A percentile compares a stretch with the other conserved stretches of the same genome.
These are phyloP conservation scores for Cyberlindnera xylosilytica DNA, from an alignment of 805 yeast species.

Conservation along the genomic window DNA sequence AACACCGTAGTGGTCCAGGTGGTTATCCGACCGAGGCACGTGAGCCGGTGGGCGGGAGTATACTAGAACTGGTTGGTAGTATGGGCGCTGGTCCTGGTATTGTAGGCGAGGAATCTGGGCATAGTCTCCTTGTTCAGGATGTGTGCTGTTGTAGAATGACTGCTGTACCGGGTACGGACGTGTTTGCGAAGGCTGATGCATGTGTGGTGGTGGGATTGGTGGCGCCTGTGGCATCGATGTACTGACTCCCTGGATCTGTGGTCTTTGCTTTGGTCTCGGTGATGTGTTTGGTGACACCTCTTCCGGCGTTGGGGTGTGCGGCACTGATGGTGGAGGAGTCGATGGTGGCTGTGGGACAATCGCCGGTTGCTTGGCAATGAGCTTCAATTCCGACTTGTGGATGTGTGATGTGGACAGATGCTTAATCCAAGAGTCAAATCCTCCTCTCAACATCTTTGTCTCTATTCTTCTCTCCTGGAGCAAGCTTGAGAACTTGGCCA, in stretches of 20 bases:
- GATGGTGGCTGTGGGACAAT: slow-evolving; percentile 31
- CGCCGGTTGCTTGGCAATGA: slow-evolving; percentile 27
- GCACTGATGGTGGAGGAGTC: slow-evolving; percentile 23
- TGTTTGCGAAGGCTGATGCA: not conserved
- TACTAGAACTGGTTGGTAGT: slow-evolving; percentile 1
- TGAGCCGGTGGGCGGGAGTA: slow-evolving; percentile 7
- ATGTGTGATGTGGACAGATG: slow-evolving; percentile 30
- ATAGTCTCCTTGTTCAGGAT: not conserved
- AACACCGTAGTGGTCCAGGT: not conserved
- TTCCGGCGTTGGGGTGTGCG: not conserved
- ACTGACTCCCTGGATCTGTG: not conserved
- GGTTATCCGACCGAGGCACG: slow-evolving; percentile 1
- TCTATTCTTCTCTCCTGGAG: slow-evolving; percentile 13
- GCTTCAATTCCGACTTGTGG: slow-evolving; percentile 16
- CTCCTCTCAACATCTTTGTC: slow-evolving; percentile 38
- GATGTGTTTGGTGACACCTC: not conserved
- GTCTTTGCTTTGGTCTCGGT: not conserved
- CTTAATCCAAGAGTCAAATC: slow-evolving; percentile 42
- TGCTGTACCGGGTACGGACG: slow-evolving; percentile 15
- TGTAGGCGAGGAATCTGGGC: not conserved
- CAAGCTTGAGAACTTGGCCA: slow-evolving; percentile 29
- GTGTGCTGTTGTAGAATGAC: slow-evolving; percentile 10
- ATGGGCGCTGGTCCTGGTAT: not conserved
- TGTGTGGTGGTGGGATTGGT: slow-evolving; percentile 12
- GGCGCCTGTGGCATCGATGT: slow-evolving; percentile 3